Evolutionary conservation across 2,329 filamentous ascomycete species (phyloP), one percentile per base, ranked within the genome.

Genomic region (Alternaria dauci): DNA sequence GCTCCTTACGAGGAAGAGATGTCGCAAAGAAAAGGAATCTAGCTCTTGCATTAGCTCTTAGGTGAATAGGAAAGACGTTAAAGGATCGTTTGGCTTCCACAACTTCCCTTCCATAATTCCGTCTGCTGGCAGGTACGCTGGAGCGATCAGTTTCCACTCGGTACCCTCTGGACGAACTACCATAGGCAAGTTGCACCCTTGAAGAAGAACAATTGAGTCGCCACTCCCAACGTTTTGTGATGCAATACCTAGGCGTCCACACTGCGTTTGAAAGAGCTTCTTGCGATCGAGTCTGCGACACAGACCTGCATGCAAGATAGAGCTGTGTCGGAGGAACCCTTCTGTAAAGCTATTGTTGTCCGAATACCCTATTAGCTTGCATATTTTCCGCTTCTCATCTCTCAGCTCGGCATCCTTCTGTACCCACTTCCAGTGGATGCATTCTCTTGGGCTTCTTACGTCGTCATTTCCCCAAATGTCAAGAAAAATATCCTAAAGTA

Each of bases 391-490:
- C 5, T 14, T 34, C 1, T 34, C 5, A 2, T 11, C 6, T 34
- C 0, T 16, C 14, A 6, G 12, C 2, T 34, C 5, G 0, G 32
- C 32, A 12, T 34, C 12, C 5, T 16, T 34, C 14, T 34, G 5
- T 1, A 34, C 14, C 32, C 5, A 16, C 1, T 0, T 34, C 12
- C 32, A 1, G 6, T 34, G 32, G 5, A 0, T 2, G 14, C 16
- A 5, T 3, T 34, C 12, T 16, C 14, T 34, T 11, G 14, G 0
- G 14, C 0, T 0, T 34, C 4, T 12, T 1, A 0, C 1, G 1
- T 34, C 1, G 0, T 5, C 1, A 5, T 34, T 1, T 16, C 2
- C 12, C 32, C 32, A 34, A 0, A 16, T 2, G 5, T 16, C 11
- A 0, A 34, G 12, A 16, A 34, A 34, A 4, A 34, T 2, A 2